Base-by-base conservation (phyloP, 2,329 filamentous ascomycete genomes). In the Tolypocladium tropicale region DNA sequence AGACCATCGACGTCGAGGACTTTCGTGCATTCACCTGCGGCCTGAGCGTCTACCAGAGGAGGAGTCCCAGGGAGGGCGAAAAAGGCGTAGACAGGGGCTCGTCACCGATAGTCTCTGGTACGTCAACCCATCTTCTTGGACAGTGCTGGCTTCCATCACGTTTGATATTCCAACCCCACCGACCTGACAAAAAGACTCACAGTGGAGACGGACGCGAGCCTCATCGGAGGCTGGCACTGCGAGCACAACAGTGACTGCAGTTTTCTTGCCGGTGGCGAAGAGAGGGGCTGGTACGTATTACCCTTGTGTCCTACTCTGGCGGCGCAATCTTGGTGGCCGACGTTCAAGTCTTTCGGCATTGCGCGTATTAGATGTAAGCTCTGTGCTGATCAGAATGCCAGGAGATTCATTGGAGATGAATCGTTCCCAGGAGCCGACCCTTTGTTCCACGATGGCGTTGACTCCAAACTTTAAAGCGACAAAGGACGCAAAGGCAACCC, bases 21-120 rank as follows among this genome's bases (percentile, higher is more conserved):
- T 96, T 96, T 68, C 77, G 80, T 57, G 90, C 90, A 58, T 95
- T 86, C 68, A 96, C 91, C 2, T 93, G 90, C 66, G 86, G 89
- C 0, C 68, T 96, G 63, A 91, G 84, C 62, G 83, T 83, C 41
- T 96, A 75, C 62, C 68, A 72, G 58, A 69, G 72, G 53, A 62
- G 61, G 63, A 54, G 56, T 37, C 53, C 55, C 21, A 57, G 56
- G 33, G 54, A 43, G 21, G 57, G 33, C 28, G 52, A 30, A 46
- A n/a, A 52, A 41, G 23, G 51, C 41, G 18, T 53, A n/a, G 16
- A 49, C 52, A 48, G 34, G 28, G 32, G 36, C 37, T 49, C 37
- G 23, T 16, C 14, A 14, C 51, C 48, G 43, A 39, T 33, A 43
- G 46, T 34, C 48, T 34, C 46, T 37, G 56, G 56, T 54, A 58